A percentile compares a stretch with the other conserved stretches of the same genome.
Evolutionary conservation across 306 rosid species (phyloP).

Genomic region (Cucurbita ficifolia): DNA sequence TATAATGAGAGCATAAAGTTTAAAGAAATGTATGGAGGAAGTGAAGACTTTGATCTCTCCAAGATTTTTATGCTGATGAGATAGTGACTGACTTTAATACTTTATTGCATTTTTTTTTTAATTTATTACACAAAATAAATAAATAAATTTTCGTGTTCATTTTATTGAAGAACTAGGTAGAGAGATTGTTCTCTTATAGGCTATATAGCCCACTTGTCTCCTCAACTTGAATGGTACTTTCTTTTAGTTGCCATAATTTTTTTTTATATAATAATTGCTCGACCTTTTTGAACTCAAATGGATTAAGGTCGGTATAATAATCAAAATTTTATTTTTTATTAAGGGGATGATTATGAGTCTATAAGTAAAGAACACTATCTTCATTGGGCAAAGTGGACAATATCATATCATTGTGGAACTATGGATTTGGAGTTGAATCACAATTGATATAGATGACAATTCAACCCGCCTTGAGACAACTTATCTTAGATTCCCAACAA

Average conservation of each 20-base stretch:
- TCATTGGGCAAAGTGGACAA: too few relatives aligned
- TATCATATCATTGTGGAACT: too few relatives aligned
- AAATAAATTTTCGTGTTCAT: background rate
- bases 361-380: too few relatives aligned
- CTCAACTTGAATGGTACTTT: background rate
- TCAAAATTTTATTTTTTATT: too few relatives aligned
- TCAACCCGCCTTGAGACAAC: too few relatives aligned
- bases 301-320: too few relatives aligned
- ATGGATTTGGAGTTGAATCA: too few relatives aligned
- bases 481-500: too few relatives aligned
- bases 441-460: too few relatives aligned
- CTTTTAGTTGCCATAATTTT: background rate
- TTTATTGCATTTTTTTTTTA: background rate
- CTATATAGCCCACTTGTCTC: background rate
- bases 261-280: background rate
- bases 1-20: conserved; percentile 1
- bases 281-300: too few relatives aligned
- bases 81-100: background rate
- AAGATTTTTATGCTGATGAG: conserved; percentile 1
- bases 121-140: background rate
- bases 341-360: too few relatives aligned
- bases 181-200: background rate
- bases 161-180: background rate
- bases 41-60: background rate
- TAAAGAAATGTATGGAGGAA: background rate